Conservation (phyloP, 805 yeast species). For the Teunomyces gatunensis region DNA sequence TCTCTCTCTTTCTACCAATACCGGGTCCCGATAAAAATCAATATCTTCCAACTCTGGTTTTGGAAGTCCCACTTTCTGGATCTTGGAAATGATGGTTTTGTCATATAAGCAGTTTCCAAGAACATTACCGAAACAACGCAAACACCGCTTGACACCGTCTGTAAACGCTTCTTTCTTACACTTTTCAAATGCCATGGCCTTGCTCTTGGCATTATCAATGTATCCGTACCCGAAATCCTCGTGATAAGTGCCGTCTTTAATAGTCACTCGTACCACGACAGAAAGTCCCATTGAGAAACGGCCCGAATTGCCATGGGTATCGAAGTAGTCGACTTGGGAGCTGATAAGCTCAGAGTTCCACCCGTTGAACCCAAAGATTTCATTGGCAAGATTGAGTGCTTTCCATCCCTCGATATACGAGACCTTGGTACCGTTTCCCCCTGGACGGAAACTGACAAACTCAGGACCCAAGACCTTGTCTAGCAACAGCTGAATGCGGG, state of each 20-base stretch:
- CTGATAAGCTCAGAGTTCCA: slow-evolving; percentile 73
- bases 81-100: slow-evolving; percentile 55
- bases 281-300: slow-evolving; percentile 65
- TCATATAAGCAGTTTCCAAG: slow-evolving; percentile 85
- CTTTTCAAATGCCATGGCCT: slow-evolving; percentile 73
- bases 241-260: slow-evolving; percentile 79
- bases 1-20: slow-evolving; percentile 27
- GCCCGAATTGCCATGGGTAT: slow-evolving; percentile 53
- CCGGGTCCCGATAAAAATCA: slow-evolving; percentile 38
- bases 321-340: slow-evolving; percentile 68
- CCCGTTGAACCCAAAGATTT: slow-evolving; percentile 79
- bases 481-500: slow-evolving; percentile 31
- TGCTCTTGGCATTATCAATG: slow-evolving; percentile 65
- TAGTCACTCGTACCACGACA: slow-evolving; percentile 65
- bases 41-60: slow-evolving; percentile 27
- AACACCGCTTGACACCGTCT: slow-evolving; percentile 75
- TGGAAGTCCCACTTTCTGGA: slow-evolving; percentile 40
- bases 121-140: slow-evolving; percentile 77
- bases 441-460: slow-evolving; percentile 70
- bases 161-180: slow-evolving; percentile 85
- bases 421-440: slow-evolving; percentile 67
- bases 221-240: slow-evolving; percentile 78
- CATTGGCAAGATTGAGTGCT: slow-evolving; percentile 75
- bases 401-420: slow-evolving; percentile 84
- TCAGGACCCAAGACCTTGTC: slow-evolving; percentile 65